Percentiles rank a stretch among this genome's conserved stretches.
These are phyloP conservation scores for Coniella vitis DNA, from an alignment of 2,329 filamentous ascomycete genomes.

Conservation along the genomic window DNA sequence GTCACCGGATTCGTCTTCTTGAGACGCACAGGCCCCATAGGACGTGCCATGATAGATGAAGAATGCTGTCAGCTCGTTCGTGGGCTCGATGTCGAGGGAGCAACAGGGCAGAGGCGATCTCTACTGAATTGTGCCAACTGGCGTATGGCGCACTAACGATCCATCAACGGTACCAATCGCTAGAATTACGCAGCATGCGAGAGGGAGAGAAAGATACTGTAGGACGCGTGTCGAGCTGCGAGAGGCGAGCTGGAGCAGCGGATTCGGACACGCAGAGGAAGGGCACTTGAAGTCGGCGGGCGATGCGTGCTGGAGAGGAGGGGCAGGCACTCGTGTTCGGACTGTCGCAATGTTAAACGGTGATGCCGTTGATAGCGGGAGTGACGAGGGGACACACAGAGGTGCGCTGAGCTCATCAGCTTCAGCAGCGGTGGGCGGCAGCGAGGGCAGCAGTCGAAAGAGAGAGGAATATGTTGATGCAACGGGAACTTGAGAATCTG, in stretches of 20 bases:
- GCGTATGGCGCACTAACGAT: slow-evolving; percentile 8
- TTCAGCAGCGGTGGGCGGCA: no score
- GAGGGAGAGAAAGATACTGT: background rate
- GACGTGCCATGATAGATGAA: slow-evolving; percentile 42
- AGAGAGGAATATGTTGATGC: slow-evolving; percentile 4
- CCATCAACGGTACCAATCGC: slow-evolving; percentile 12
- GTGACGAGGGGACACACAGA: slow-evolving; percentile 2
- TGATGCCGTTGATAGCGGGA: no score
- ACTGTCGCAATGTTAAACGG: no score
- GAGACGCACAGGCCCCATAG: slow-evolving; percentile 61
- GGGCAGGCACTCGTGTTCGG: no score
- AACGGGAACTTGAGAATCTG: background rate
- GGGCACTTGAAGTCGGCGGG: background rate
- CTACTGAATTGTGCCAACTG: slow-evolving; percentile 11
- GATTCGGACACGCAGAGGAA: background rate
- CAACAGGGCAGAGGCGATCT: background rate
- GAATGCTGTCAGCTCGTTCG: background rate
- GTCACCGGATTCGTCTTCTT: slow-evolving; percentile 76
- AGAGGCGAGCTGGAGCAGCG: background rate
- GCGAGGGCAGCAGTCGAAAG: background rate
- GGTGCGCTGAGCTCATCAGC: slow-evolving; percentile 6
- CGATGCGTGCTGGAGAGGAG: background rate
- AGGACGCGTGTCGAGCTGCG: background rate
- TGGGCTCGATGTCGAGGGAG: slow-evolving; percentile 3
- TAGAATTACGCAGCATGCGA: background rate